Evolutionary conservation across 306 rosid genomes (phyloP), one percentile per base, ranked within the genome.

Genomic region (Sicyos edulis): DNA sequence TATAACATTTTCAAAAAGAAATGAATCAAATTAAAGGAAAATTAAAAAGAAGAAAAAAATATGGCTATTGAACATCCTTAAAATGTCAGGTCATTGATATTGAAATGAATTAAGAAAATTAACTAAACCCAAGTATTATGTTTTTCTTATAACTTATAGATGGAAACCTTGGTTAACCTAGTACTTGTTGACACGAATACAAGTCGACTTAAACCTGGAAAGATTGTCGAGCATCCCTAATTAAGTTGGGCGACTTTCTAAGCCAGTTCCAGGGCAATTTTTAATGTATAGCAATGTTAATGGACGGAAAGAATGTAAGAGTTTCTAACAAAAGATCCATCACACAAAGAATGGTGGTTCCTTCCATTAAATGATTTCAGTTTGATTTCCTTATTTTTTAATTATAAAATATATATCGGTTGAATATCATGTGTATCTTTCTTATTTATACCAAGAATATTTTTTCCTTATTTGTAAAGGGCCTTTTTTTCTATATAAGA

Each of bases 281-380:
- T 52, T 20, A 64, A 37, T 64, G 19, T 40, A 37, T 40, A 40
- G 70, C 47, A 37, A 64, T 64, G 52, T 37, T 64, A 64, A 64
- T 8, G 29, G 26, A 64, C 52, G 8, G 52, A 40, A 2, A 32
- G 14, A 37, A 34, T 1, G 45, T 34, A 10, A 8, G 2, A n/a
- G 51, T n/a, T 20, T 49, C 26, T 44, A 17, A 20, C 10, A 11
- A 32, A 17, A 11, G 47, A 19, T 20, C 32, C 8, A 44, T 10
- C 64, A 58, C 14, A 15, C 4, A 19, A 64, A 64, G 29, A n/a
- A 40, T 17, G 16, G 50, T 34, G 42, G 49, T 34, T 62, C 19
- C 70, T 15, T 64, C 12, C 21, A 42, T 10, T 34, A 64, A 37
- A n/a, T 17, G 52, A 63, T 37, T n/a, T 64, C 13, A 7, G 42